phyloP scores from a whole-genome alignment of 352 stramenopile genomes.

The Phytophthora pluvialis region DNA sequence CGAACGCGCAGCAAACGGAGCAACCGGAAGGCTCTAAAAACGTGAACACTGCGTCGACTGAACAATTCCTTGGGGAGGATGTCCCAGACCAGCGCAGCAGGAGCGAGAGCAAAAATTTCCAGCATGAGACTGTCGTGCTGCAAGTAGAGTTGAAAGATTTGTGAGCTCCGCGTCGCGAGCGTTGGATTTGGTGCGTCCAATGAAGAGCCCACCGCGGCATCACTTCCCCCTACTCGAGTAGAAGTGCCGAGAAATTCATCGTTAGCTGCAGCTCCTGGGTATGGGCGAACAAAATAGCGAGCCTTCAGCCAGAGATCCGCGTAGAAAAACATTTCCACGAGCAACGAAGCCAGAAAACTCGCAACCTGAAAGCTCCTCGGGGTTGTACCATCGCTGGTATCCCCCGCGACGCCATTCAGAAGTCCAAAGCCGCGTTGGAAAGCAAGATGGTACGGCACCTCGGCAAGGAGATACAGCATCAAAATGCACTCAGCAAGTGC shows the following conservation, averaged over 20 bases:
- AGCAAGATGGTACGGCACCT: slow-evolving; percentile 53
- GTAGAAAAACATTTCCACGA: slow-evolving; percentile 70
- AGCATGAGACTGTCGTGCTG: slow-evolving; percentile 47
- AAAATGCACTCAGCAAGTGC: slow-evolving; percentile 35
- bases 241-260: slow-evolving; percentile 19
- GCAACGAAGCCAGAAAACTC: slow-evolving; percentile 40
- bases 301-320: slow-evolving; percentile 52
- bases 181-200: slow-evolving; percentile 2
- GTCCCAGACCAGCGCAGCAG: slow-evolving; percentile 66
- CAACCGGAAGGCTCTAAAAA: slow-evolving; percentile 48
- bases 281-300: slow-evolving; percentile 47
- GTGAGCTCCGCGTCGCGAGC: slow-evolving; percentile 22
- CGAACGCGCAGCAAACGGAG: slow-evolving; percentile 57
- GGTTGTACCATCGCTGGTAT: slow-evolving; percentile 36
- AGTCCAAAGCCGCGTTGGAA: slow-evolving; percentile 58
- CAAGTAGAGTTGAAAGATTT: slow-evolving; percentile 45
- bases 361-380: slow-evolving; percentile 42
- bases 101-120: slow-evolving; percentile 39
- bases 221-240: not conserved
- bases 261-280: slow-evolving; percentile 9
- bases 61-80: slow-evolving; percentile 59
- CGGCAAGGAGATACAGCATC: slow-evolving; percentile 44
- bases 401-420: slow-evolving; percentile 29
- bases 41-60: slow-evolving; percentile 25
- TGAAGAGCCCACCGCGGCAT: slow-evolving; percentile 6